Percentiles rank a stretch among this genome's conserved stretches.
Conservation (phyloP, 2,329 filamentous ascomycete species). For the Metarhizium anisopliae region DNA sequence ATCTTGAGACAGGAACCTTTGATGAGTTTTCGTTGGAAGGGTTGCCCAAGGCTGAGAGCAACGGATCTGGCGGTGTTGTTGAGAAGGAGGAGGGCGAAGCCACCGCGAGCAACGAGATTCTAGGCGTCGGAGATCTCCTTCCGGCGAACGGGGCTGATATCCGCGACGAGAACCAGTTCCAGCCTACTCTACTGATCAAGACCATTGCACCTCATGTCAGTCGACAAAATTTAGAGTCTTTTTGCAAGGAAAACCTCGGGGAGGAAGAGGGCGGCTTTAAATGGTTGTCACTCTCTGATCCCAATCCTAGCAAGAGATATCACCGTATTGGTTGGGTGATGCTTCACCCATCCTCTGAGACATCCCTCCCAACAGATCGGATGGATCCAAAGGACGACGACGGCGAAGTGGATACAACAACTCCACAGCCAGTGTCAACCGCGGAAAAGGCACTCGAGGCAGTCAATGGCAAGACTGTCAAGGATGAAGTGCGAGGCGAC, state of each 20-base stretch:
- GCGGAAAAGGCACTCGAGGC: conserved; percentile 84
- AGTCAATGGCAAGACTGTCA: conserved; percentile 96
- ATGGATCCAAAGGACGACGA: conserved; percentile 66
- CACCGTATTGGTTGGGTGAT: conserved; percentile 99
- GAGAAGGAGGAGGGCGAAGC: conserved; percentile 97
- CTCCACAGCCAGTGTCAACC: conserved; percentile 44
- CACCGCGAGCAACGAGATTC: conserved; percentile 80
- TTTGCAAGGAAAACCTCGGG: conserved; percentile 89
- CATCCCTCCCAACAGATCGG: conserved; percentile 55
- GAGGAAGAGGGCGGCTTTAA: conserved; percentile 89
- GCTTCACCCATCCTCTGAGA: conserved; percentile 71
- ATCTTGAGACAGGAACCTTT: conserved; percentile 76
- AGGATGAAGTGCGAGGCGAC: conserved; percentile 86
- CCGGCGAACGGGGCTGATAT: conserved; percentile 78
- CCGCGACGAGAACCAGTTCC: conserved; percentile 77
- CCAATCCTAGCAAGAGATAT: conserved; percentile 93
- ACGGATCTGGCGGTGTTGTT: conserved; percentile 72
- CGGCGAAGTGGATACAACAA: conserved; percentile 47
- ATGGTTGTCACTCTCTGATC: conserved; percentile 91
- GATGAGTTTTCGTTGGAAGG: conserved; percentile 93
- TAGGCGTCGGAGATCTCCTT: conserved; percentile 85
- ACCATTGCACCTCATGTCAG: conserved; percentile 95
- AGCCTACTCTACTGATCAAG: conserved; percentile 93
- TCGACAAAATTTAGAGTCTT: conserved; percentile 83
- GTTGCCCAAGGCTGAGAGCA: conserved; percentile 86